Conservation (phyloP, 129 eudicot species). For the Helichrysum umbraculigerum region DNA sequence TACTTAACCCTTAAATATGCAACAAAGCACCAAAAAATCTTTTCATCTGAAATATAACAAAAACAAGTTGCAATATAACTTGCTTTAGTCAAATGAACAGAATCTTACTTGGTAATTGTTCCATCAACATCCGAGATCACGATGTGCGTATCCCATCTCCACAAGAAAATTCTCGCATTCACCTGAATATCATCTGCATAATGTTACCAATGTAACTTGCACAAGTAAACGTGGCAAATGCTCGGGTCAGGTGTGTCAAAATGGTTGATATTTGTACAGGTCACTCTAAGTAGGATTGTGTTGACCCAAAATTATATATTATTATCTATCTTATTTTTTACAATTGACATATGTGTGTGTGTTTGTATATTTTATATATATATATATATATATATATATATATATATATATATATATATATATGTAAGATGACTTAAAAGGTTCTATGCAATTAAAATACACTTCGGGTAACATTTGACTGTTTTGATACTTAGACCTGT, state of each 20-base stretch:
- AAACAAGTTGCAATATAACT: not conserved
- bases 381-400: no score
- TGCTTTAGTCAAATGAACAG: not conserved
- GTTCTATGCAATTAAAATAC: not conserved
- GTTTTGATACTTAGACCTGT: not conserved
- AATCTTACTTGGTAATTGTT: constrained; percentile 83
- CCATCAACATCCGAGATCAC: constrained; percentile 99
- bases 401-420: no score
- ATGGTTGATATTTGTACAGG: not conserved
- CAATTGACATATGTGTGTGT: no score
- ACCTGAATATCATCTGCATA: constrained; percentile 52
- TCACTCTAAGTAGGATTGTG: not conserved
- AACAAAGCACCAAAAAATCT: not conserved
- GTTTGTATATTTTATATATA: no score
- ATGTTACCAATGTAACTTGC: constrained; percentile 28
- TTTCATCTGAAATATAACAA: not conserved
- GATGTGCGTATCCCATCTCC: constrained; percentile 87
- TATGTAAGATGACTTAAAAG: not conserved
- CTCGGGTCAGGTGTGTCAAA: not conserved
- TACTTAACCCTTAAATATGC: not conserved
- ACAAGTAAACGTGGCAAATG: constrained; percentile 2
- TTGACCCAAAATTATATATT: not conserved
- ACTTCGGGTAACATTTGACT: not conserved
- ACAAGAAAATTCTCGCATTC: constrained; percentile 84
- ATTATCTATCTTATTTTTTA: not conserved